Conservation (phyloP, 2,329 filamentous ascomycete genomes). For the Sarocladium oryzae region DNA sequence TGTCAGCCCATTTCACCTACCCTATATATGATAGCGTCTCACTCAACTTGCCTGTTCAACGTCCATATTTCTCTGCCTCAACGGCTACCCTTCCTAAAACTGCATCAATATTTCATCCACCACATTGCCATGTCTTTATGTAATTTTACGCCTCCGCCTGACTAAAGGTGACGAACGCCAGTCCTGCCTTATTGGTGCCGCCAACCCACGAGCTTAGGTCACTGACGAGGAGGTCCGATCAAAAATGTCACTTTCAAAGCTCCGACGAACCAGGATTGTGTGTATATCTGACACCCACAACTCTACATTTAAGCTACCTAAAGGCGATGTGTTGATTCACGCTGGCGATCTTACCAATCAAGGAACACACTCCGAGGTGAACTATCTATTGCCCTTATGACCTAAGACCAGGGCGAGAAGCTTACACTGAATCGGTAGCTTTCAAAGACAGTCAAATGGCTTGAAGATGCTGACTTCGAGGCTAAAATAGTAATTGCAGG, state of each 20-base stretch:
- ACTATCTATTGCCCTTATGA: background rate
- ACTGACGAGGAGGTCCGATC: background rate
- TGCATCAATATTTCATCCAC: too few species aligned
- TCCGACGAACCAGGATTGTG: constrained; percentile 56
- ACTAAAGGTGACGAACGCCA: too few species aligned
- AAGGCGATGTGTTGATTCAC: constrained; percentile 68
- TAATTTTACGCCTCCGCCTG: too few species aligned
- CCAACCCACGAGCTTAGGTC: background rate
- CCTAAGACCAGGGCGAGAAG: background rate
- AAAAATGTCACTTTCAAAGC: constrained; percentile 9
- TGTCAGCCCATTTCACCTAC: too few species aligned
- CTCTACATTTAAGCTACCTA: constrained; percentile 55
- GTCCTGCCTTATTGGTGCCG: too few species aligned
- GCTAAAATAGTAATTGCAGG: constrained; percentile 65
- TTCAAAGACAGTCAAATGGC: constrained; percentile 57
- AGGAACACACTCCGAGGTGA: constrained; percentile 51
- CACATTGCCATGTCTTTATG: too few species aligned
- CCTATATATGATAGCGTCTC: too few species aligned
- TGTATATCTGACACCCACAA: constrained; percentile 77
- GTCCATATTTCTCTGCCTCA: too few species aligned
- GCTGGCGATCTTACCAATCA: constrained; percentile 73
- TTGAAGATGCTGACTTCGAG: constrained; percentile 61
- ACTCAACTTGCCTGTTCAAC: too few species aligned
- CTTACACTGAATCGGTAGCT: constrained; percentile 30
- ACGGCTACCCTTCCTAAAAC: too few species aligned